Evolutionary conservation across 371 early-diverging fungal species (phyloP), one percentile per base, ranked within the genome.

Genomic region (Dipsacomyces acuminosporus): DNA sequence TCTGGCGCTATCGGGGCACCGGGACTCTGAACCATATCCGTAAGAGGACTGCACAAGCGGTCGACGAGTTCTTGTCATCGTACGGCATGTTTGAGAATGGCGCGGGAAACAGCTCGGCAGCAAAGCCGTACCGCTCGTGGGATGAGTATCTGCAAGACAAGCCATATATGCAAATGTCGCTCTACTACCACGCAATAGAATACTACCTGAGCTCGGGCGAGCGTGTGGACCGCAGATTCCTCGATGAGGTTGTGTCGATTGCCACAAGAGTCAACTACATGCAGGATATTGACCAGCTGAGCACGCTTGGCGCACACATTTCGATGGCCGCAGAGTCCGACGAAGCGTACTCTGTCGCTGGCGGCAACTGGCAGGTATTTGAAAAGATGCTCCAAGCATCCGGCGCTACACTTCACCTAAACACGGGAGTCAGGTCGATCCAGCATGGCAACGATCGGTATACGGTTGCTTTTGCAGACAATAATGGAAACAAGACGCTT

Each of bases 191-290:
- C 15, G 61, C 56, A 0, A 51, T 33, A 9, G 56, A 61, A 35
- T 55, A 50, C 40, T 61, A 61, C 30, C 30, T 48, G 15, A 49
- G 50, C 30, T 22, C 49, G 8, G 21, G 22, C 11, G 51, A 50
- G 36, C 35, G 18, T 17, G 41, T 61, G 15, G 15, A 47, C 33
- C 51, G 43, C 8, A 24, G 48, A 0, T 41, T 61, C 21, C 48
- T 61, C 21, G 25, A 47, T 23, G 61, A 61, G 22, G 56, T 51
- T 0, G 61, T 61, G 47, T 55, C 61, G 14, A 21, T 61, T 51
- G 61, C 61, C 7, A 61, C 61, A 11, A 42, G 61, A 13, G 56
- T 61, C 26, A 61, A 61, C 46, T 61, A 61, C 51, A 61, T 61
- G 61, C 61, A 61, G 48, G 61, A 61, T 21, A 34, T 61, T 15